Evolutionary conservation across 306 rosid species (phyloP).

Genomic region (Rosa chinensis): DNA sequence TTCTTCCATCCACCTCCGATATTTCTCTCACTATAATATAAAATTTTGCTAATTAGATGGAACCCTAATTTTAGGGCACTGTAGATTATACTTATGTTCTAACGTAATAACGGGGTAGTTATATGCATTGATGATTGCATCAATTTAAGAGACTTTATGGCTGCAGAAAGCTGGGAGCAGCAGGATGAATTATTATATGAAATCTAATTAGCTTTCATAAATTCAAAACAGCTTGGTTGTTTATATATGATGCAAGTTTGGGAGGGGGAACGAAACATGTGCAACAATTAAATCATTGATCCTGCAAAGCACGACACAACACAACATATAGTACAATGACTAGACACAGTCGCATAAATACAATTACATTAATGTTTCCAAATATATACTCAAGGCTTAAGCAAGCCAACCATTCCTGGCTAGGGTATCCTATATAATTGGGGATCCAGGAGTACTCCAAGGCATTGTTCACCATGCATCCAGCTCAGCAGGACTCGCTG

Average conservation of each 20-base stretch:
- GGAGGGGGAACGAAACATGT: background rate
- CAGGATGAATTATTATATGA: background rate
- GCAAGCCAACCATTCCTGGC: background rate
- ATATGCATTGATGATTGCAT: background rate
- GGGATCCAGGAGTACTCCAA: background rate
- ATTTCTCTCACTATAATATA: background rate
- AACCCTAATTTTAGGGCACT: background rate
- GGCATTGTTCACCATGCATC: background rate
- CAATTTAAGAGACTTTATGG: background rate
- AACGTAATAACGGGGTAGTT: background rate
- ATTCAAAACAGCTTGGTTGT: background rate
- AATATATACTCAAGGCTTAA: background rate
- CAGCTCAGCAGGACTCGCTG: background rate
- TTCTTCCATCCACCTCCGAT: background rate
- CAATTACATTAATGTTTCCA: background rate
- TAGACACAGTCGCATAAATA: background rate
- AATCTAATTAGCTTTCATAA: background rate
- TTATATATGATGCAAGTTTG: background rate
- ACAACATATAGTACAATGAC: background rate
- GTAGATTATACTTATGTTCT: background rate
- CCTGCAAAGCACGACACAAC: background rate
- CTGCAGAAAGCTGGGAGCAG: background rate
- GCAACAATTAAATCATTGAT: constrained; percentile 1
- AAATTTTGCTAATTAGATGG: no score
- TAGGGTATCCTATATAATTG: background rate